Base-by-base conservation (phyloP, 352 stramenopile genomes). In the Blastocystis sp. region DNA sequence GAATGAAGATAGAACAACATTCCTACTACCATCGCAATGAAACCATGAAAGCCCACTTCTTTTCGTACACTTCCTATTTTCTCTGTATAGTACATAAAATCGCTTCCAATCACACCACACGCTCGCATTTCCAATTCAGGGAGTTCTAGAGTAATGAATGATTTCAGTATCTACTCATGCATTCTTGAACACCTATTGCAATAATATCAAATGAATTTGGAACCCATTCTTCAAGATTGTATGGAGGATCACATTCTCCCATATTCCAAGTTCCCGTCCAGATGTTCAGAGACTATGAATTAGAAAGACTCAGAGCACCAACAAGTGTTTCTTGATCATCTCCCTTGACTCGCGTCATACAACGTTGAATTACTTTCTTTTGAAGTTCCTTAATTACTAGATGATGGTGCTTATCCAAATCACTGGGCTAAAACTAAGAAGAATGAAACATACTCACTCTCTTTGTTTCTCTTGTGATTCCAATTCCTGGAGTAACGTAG, bases 181-280 rank as follows among this genome's bases (percentile, higher is more conserved):
- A 86, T 32, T 86, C 75, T n/a, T 86, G 21, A 16, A 71, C 57
- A 21, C 49, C 46, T 3, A 86, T 58, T 19, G 75, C 75, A 37
- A 57, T 75, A n/a, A 86, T 35, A 32, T 86, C 75, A 58, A 86
- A 86, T 24, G 11, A 42, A 21, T 49, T 24, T 14, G 75, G 75
- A 43, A 86, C 71, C 75, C 75, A 86, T 42, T 86, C 75, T 69
- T 86, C 75, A 32, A 86, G 52, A 39, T 80, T 77, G 46, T 52
- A 77, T 16, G 75, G 75, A 7, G 61, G 57, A n/a, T 86, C 75
- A 27, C 75, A 86, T 69, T 86, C 75, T 32, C 75, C 75, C 75
- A 86, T 86, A 51, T 86, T 86, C 75, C 75, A 86, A 27, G 75
- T 86, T 42, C 75, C 75, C n/a, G 75, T 75, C 75, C 75, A 86